Evolutionary conservation across 2,329 filamentous ascomycete genomes (phyloP), one percentile per base, ranked within the genome.

Genomic region (Penicillium sp.): DNA sequence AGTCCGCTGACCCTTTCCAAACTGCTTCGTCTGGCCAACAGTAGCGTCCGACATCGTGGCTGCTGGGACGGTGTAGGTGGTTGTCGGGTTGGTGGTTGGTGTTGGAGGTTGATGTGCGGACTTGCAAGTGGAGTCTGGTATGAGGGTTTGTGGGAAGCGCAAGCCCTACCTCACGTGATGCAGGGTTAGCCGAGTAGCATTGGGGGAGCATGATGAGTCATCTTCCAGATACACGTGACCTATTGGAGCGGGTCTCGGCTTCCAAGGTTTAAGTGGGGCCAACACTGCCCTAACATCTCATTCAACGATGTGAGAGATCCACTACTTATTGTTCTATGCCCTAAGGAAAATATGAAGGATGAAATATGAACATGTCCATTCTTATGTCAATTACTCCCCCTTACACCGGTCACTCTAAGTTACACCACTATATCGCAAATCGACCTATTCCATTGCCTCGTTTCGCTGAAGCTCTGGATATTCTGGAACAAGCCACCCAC

Each of bases 1-100:
- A 81, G 89, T 86, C 84, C 93, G 89, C 84, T 91, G 90, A 83
- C 91, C 91, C 87, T 95, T 95, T 84, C 92, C 92, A 87, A 96
- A 97, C 86, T 90, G 93, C 91, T 96, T 96, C 77, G 88, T 90
- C 82, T 86, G 83, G 71, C 73, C 76, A 72, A 74, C 73, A 66
- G 71, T 70, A 66, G 74, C 68, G 71, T 79, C 81, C 79, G 80
- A 81, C 85, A 84, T 84, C 77, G 81, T 80, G 77, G 75, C 75
- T 72, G 67, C 68, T 73, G 70, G 67, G 75, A 75, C 73, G 67
- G 67, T 65, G 68, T 68, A 66, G 68, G 70, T 72, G 69, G 72
- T 76, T 76, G 75, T 76, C 74, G 75, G 71, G 70, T 69, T 69
- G 72, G 72, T 71, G 70, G 66, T 72, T 68, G 73, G 73, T 74